A percentile compares a stretch with the other conserved stretches of the same genome.
These are phyloP conservation scores for Amoebophrya sp. DNA, from an alignment of 169 alveolate species.

Conservation along the genomic window DNA sequence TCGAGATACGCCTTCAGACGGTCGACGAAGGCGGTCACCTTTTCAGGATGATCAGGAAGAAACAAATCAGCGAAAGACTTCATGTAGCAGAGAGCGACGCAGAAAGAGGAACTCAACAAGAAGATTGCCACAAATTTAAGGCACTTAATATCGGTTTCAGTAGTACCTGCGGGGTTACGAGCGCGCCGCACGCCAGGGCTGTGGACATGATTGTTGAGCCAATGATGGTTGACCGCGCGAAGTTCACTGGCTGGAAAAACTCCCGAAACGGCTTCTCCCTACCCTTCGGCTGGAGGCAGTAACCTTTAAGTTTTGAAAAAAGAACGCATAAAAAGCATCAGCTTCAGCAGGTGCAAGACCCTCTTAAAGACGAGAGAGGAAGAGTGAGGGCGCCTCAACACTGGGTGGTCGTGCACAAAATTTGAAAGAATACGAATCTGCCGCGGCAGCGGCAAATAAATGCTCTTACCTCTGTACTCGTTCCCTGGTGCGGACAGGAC, in stretches of 20 bases:
- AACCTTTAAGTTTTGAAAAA: no score
- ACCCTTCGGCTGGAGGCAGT: background rate
- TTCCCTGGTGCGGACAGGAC: conserved; percentile 16
- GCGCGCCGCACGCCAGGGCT: background rate
- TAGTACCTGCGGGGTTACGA: background rate
- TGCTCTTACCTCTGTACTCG: background rate
- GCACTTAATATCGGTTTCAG: no score
- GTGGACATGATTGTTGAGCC: background rate
- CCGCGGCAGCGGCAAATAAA: no score
- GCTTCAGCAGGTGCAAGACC: no score
- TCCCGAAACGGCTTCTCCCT: background rate
- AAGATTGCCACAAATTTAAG: background rate
- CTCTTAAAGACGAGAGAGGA: no score
- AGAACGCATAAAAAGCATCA: background rate
- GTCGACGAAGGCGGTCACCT: background rate
- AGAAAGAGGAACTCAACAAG: background rate
- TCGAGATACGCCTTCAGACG: background rate
- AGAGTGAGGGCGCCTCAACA: no score
- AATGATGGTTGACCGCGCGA: background rate
- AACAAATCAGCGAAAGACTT: background rate
- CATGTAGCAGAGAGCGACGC: no score
- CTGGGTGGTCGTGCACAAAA: no score
- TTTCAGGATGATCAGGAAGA: background rate
- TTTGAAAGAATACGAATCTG: background rate
- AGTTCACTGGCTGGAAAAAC: background rate